Evolutionary conservation across 345 rosid species (phyloP), one percentile per base, ranked within the genome.

Genomic region (Rhizophora apiculata): DNA sequence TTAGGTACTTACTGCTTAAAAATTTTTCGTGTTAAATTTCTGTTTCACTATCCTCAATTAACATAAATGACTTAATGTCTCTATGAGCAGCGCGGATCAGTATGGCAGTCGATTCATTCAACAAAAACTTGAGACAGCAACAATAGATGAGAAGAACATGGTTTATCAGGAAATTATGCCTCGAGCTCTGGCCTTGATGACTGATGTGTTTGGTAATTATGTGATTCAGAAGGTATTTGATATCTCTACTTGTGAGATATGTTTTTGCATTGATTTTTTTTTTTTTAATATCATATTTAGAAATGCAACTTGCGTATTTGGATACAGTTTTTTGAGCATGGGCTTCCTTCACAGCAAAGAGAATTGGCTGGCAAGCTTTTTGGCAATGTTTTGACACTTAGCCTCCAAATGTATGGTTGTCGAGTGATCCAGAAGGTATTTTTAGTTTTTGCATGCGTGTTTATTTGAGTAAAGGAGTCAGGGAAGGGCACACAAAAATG

Each of bases 331-430:
- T 93, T 93, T 68, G 98, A 93, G 89, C 96, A 93, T 81, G 98
- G 98, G 77, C 84, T 86, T 78, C 74, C 94, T 4, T 29, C 92
- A 39, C 98, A 93, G 80, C 76, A 88, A 61, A 85, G 97, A 77
- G 92, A 93, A 77, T 80, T 93, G 49, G 96, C 90, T 15, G 90
- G 86, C 65, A 85, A 91, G 80, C 90, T 91, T 43, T 80, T 83
- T 72, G 83, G 90, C 63, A 89, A 89, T 78, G 97, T 93, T 46
- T 81, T 93, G 75, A 77, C 91, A 20, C 94, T 93, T 60, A 89
- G 98, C 82, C 86, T 93, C 74, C 98, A 93, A 73, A 93, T 93
- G 98, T 93, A 93, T 79, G 98, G 98, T 43, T 93, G 98, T 60
- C 96, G 98, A 74, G 98, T 93, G 57, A 91, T 93, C 77, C 98